Evolutionary conservation across 176 grass and related monocot genomes (phyloP), one percentile per base, ranked within the genome.

Genomic region (Phragmites australis): DNA sequence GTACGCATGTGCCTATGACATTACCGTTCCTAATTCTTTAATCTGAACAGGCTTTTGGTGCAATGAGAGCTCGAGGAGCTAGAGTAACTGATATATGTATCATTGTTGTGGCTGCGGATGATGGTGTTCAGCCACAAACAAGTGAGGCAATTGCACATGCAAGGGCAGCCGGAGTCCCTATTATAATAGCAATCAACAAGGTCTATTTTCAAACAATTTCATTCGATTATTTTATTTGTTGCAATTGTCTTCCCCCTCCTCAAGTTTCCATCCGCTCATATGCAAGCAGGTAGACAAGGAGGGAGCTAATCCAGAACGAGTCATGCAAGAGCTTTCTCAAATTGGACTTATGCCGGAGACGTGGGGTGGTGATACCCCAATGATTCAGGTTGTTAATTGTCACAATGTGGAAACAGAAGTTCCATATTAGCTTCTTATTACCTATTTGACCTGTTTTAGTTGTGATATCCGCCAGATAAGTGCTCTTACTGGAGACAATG

Each of bases 121-220:
- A 98, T 87, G 95, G 95, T 47, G 92, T 98, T 62, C 92, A 61
- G 63, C 95, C 92, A 65, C 95, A 98, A 79, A 98, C 95, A 81
- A 90, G 84, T 47, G 95, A 98, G 71, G 95, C 95, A 57, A 94
- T 98, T 87, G 95, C 90, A 43, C 92, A 98, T 93, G 95, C 95
- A 56, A 98, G 94, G 85, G 95, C 90, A 66, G 95, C 95, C 54
- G 78, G 88, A 8, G 95, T 98, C 57, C 95, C 95, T 66, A 94
- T 98, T 91, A 83, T 98, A 77, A 85, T 98, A 65, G 95, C 90
- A 56, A 84, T 98, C 82, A 98, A 98, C 81, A 98, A 98, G 89
- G 95, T 86, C 61, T 81, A 31, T 88, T 87, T 85, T 61, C 46
- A 82, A 79, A 25, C 17, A 31, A 52, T 67, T 81, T n/a, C 19